Conservation (phyloP, 2,329 filamentous ascomycete genomes). For the Cladosporium sp. region DNA sequence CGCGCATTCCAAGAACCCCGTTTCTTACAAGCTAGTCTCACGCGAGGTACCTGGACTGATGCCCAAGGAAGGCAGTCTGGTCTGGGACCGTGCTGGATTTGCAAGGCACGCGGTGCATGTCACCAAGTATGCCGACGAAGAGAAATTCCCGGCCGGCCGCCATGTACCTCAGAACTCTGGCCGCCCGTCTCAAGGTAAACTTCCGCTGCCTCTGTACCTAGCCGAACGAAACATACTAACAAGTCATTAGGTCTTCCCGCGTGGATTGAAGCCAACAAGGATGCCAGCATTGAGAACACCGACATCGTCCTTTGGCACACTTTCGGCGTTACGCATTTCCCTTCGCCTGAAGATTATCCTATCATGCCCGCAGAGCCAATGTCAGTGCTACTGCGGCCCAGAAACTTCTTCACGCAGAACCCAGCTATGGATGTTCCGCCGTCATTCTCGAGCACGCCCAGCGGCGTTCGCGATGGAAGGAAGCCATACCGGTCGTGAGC, state of each 20-base stretch:
- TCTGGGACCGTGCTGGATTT: slow-evolving; percentile 81
- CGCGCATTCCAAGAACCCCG: slow-evolving; percentile 74
- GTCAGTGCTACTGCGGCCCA: slow-evolving; percentile 38
- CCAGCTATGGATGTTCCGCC: slow-evolving; percentile 48
- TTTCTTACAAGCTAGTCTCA: slow-evolving; percentile 69
- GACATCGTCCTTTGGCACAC: slow-evolving; percentile 89
- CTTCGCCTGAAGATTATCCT: slow-evolving; percentile 79
- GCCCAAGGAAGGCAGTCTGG: slow-evolving; percentile 70
- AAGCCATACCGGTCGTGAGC: slow-evolving; percentile 1
- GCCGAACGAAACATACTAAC: background rate
- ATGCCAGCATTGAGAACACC: slow-evolving; percentile 58
- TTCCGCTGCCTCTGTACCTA: background rate
- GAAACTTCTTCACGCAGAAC: slow-evolving; percentile 50
- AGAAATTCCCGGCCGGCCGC: slow-evolving; percentile 75
- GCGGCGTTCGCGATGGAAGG: slow-evolving; percentile 5
- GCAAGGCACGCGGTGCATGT: slow-evolving; percentile 78
- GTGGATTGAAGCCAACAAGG: slow-evolving; percentile 57
- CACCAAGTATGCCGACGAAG: slow-evolving; percentile 72
- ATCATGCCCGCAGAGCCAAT: slow-evolving; percentile 76
- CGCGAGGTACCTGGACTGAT: slow-evolving; percentile 66
- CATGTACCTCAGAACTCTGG: slow-evolving; percentile 83
- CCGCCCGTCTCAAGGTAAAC: slow-evolving; percentile 59
- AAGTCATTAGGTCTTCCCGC: slow-evolving; percentile 48
- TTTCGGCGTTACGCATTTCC: slow-evolving; percentile 83
- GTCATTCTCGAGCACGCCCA: slow-evolving; percentile 10